Evolutionary conservation across 495 filamentous ascomycete species (phyloP), one percentile per base, ranked within the genome.

Genomic region (Podospora tetraspora): DNA sequence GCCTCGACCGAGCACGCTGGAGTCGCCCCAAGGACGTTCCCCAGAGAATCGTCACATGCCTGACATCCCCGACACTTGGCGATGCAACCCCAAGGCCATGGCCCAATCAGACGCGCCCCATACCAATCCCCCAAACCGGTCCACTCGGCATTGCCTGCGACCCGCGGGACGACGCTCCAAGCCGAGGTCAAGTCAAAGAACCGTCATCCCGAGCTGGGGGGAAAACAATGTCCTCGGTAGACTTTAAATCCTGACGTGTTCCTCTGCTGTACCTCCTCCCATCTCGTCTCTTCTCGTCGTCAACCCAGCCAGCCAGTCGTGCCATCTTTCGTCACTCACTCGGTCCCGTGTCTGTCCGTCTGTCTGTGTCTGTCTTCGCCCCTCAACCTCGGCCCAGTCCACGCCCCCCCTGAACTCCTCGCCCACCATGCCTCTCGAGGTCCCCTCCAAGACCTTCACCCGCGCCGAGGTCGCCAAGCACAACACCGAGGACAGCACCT

Each of bases 391-490:
- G 22, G 61, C 22, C 21, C 37, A 37, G 24, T 22, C 29, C 56
- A 67, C 3, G 6, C 19, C 24, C 52, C 32, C 4, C 7, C 30
- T 23, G 29, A 24, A 32, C 59, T 24, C 32, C 25, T 24, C 22
- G 58, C 57, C 67, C 43, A 59, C 62, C 67, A 72, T 72, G 67
- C 23, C 72, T 66, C 72, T 76, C 66, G 62, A 70, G 23, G 73
- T 72, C 66, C 77, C 77, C 61, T 72, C 78, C 68, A 76, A 83
- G 75, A 83, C 84, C 27, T 83, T 92, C 75, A 91, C 90, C 60
- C 92, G 91, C 78, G 87, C 84, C 25, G 87, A 90, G 69, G 91
- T 97, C 73, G 88, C 90, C 61, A 85, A 88, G 79, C 91, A 97
- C 83, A 94, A 91, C 81, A 90, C 87, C 70, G 88, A 90, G 68